These are phyloP conservation scores for Sporothrix brunneoviolacea DNA, from an alignment of 2,329 filamentous ascomycete species.

Conservation along the genomic window DNA sequence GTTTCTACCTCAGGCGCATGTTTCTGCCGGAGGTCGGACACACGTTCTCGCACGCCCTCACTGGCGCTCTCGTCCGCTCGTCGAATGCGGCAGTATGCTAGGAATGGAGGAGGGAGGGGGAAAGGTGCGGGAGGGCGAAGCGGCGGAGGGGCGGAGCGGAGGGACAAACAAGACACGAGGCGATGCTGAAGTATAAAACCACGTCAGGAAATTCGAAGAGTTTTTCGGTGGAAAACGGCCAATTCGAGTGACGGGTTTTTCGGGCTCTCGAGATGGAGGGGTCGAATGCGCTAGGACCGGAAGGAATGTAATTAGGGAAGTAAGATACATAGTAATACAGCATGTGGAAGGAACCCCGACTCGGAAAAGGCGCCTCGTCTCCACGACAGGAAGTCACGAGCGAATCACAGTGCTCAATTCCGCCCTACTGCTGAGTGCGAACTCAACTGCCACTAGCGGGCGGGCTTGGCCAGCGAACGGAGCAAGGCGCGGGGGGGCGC, in stretches of 20 bases:
- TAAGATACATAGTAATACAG: too few species aligned
- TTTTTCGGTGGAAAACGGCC: constrained; percentile 4
- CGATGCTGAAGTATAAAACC: neutral
- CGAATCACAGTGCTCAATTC: neutral
- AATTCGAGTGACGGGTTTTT: neutral
- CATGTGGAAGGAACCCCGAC: too few species aligned
- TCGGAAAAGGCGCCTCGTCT: too few species aligned
- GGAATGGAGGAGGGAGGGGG: neutral
- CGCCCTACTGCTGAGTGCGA: too few species aligned
- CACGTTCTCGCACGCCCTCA: too few species aligned
- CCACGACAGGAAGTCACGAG: neutral
- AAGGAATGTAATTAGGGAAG: constrained; percentile 1
- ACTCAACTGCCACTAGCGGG: too few species aligned
- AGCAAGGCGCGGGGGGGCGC: too few species aligned
- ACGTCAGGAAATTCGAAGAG: neutral
- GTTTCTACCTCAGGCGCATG: constrained; percentile 2
- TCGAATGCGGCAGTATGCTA: too few species aligned
- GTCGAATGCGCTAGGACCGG: constrained; percentile 8
- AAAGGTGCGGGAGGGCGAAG: neutral
- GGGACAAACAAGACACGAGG: neutral
- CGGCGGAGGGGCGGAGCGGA: too few species aligned
- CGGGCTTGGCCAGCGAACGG: neutral
- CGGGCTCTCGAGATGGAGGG: constrained; percentile 9
- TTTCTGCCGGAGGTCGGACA: neutral
- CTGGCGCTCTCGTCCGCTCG: too few species aligned